Conservation (phyloP, 176 grass and related monocot species). For the Phoenix dactylifera region DNA sequence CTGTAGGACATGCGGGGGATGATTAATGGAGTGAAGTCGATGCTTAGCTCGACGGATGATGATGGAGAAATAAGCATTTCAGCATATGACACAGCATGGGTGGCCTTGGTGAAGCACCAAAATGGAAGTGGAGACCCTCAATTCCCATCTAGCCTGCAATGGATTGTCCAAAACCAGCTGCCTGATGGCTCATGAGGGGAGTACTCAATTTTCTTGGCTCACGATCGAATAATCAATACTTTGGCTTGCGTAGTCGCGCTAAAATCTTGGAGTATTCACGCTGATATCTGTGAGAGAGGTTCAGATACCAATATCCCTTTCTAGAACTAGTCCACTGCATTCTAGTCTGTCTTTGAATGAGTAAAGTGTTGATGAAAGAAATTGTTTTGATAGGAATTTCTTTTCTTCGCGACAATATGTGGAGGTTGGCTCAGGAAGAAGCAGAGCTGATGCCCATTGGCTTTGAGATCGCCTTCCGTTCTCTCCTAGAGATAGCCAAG, state of each 20-base stretch:
- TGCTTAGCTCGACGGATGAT: too few species aligned
- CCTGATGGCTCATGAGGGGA: slow-evolving; percentile 52
- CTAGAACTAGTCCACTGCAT: neutral
- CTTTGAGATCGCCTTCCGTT: slow-evolving; percentile 90
- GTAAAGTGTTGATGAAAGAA: neutral
- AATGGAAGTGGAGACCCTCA: slow-evolving; percentile 7
- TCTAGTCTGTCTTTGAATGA: neutral
- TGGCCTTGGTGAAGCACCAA: slow-evolving; percentile 28
- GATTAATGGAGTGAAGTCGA: too few species aligned
- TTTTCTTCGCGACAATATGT: slow-evolving; percentile 65
- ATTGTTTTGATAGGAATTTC: slow-evolving; percentile 26
- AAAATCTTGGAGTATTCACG: slow-evolving; percentile 43
- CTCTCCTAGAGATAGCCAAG: slow-evolving; percentile 58
- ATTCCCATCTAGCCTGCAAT: slow-evolving; percentile 29
- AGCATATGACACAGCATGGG: slow-evolving; percentile 66
- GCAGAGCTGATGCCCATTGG: slow-evolving; percentile 76
- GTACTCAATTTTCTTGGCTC: slow-evolving; percentile 32
- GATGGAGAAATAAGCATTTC: slow-evolving; percentile 21
- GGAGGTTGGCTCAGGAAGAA: slow-evolving; percentile 58
- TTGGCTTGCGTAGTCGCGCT: slow-evolving; percentile 46
- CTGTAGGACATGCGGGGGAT: too few species aligned
- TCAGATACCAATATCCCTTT: neutral
- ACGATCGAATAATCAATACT: slow-evolving; percentile 16
- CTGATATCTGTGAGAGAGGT: slow-evolving; percentile 40
- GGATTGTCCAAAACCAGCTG: slow-evolving; percentile 37